phyloP scores from a whole-genome alignment of 257 asterid species.

The Cruciata laevipes region DNA sequence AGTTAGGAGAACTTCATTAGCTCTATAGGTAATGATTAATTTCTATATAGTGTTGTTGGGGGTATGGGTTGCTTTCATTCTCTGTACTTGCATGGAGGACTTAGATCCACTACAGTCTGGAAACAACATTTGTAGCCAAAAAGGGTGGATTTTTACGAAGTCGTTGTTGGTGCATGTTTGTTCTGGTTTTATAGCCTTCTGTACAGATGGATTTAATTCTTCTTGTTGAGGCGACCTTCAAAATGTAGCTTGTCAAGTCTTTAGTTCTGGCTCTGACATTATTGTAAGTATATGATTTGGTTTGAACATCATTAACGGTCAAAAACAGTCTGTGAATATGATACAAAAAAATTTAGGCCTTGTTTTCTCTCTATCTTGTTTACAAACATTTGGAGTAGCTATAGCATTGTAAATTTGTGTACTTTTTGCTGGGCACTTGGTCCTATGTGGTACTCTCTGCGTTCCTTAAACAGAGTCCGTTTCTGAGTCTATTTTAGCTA shows the following conservation, averaged over 20 bases:
- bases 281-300: too few species aligned
- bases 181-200: background rate
- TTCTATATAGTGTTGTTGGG: background rate
- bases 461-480: background rate
- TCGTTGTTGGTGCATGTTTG: background rate
- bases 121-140: background rate
- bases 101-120: background rate
- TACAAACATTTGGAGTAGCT: background rate
- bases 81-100: background rate
- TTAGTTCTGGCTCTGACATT: too few species aligned
- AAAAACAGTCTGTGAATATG: background rate
- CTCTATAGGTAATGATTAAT: background rate
- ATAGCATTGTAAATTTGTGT: background rate
- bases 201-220: background rate
- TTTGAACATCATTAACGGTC: background rate
- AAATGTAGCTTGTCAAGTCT: background rate
- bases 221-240: background rate
- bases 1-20: background rate
- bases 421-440: background rate
- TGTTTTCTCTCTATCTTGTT: background rate
- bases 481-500: background rate
- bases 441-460: background rate
- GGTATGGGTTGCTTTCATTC: background rate
- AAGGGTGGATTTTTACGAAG: background rate
- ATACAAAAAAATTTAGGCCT: background rate